Evolutionary conservation across 306 rosid genomes (phyloP).

Genomic region (Corylus americana): DNA sequence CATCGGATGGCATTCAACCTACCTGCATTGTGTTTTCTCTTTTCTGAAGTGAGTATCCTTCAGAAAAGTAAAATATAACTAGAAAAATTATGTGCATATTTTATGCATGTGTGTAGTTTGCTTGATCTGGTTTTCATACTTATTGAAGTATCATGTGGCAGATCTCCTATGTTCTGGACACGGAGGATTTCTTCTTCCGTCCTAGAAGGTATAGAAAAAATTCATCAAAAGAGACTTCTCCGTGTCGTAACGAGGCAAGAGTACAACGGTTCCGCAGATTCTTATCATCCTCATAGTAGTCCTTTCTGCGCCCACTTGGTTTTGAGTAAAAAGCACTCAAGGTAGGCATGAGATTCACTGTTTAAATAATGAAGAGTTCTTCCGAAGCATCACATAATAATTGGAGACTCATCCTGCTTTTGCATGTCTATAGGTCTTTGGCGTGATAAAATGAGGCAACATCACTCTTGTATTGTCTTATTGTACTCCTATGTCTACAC

Average conservation of each 20-base stretch:
- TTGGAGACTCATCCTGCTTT: conserved; percentile 2
- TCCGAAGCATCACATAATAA: not conserved
- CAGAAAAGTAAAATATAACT: not conserved
- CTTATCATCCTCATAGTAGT: conserved; percentile 33
- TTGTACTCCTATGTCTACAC: conserved; percentile 9
- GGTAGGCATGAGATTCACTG: conserved; percentile 23
- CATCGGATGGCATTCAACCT: not conserved
- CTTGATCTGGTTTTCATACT: conserved; percentile 19
- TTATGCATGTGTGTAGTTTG: not conserved
- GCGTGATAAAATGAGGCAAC: conserved; percentile 30
- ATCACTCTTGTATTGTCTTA: conserved; percentile 17
- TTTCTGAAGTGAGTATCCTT: not conserved
- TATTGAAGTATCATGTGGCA: conserved; percentile 44
- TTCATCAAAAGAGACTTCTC: conserved; percentile 27
- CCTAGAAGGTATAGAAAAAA: conserved; percentile 46
- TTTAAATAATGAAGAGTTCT: conserved; percentile 11
- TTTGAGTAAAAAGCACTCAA: not conserved
- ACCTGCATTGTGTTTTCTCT: not conserved
- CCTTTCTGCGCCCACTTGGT: conserved; percentile 12
- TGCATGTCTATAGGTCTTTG: conserved; percentile 21
- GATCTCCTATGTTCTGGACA: conserved; percentile 90
- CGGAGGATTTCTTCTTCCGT: conserved; percentile 87
- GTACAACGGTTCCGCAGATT: conserved; percentile 69
- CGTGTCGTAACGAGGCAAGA: conserved; percentile 39
- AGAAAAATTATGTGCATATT: not conserved